Percentiles rank a stretch among this genome's conserved stretches.
Conservation (phyloP, 345 rosid species). For the Kernera saxatilis region DNA sequence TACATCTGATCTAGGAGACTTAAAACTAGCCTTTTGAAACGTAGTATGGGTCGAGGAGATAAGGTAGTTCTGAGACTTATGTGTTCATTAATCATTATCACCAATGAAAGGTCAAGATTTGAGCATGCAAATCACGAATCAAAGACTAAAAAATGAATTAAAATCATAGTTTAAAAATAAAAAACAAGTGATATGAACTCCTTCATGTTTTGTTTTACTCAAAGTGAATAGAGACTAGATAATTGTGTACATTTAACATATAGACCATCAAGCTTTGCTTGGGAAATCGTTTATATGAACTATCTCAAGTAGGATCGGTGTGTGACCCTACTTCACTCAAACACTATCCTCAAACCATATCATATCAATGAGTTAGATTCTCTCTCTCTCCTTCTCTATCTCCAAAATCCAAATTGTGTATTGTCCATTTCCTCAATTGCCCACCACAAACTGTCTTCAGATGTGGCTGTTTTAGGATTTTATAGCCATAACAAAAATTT, state of each 20-base stretch:
- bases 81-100: constrained; percentile 13
- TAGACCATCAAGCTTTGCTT: constrained; percentile 11
- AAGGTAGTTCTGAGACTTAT: constrained; percentile 7
- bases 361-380: constrained; percentile 20
- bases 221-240: neutral
- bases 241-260: neutral
- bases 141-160: neutral
- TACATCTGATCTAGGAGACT: neutral
- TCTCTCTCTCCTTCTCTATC: constrained; percentile 11
- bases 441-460: constrained; percentile 15
- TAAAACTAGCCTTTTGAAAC: constrained; percentile 3
- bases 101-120: constrained; percentile 4
- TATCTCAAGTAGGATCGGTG: neutral
- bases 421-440: constrained; percentile 24
- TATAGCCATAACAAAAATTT: constrained; percentile 8
- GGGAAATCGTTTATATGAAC: neutral
- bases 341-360: constrained; percentile 28
- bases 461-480: constrained; percentile 24
- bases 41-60: constrained; percentile 19
- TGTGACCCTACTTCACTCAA: constrained; percentile 29
- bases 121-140: neutral
- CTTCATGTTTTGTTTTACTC: neutral
- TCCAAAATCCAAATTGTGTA: constrained; percentile 10
- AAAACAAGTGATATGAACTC: neutral
- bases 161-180: neutral